Evolutionary conservation across 169 alveolate genomes (phyloP).

Genomic region (Toxoplasma gondii): DNA sequence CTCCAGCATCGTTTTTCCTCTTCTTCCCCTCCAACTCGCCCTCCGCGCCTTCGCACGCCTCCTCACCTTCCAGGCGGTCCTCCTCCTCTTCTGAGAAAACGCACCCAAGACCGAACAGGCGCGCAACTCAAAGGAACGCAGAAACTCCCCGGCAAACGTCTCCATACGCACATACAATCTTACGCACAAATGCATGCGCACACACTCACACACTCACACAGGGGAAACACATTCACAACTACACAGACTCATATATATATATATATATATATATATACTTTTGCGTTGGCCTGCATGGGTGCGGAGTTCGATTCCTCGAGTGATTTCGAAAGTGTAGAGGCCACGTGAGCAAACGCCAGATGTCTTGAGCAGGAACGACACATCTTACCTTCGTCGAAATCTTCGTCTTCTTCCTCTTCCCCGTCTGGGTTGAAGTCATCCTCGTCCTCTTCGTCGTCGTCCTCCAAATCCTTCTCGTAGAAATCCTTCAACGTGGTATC

Average conservation of each 20-base stretch:
- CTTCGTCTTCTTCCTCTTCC: constrained; percentile 36
- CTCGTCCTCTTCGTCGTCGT: constrained; percentile 32
- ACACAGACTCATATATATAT: background rate
- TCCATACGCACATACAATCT: background rate
- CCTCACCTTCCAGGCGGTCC: background rate
- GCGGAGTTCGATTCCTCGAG: background rate
- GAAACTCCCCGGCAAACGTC: background rate
- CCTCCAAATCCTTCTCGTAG: constrained; percentile 35
- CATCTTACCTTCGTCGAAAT: constrained; percentile 4
- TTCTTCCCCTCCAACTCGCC: background rate
- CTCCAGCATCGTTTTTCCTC: background rate
- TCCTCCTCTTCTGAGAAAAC: background rate
- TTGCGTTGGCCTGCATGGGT: background rate
- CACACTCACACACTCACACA: background rate
- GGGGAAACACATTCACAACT: background rate
- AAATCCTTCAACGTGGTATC: constrained; percentile 39
- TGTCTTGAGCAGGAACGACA: background rate
- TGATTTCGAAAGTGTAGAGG: background rate
- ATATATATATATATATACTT: background rate
- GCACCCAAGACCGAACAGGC: background rate
- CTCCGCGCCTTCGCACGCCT: background rate
- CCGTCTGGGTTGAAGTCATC: constrained; percentile 41
- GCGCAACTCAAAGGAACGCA: background rate
- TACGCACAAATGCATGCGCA: background rate
- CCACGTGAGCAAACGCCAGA: no score